Base-by-base conservation (phyloP, 805 yeast species). In the Candida sanyiensis region DNA sequence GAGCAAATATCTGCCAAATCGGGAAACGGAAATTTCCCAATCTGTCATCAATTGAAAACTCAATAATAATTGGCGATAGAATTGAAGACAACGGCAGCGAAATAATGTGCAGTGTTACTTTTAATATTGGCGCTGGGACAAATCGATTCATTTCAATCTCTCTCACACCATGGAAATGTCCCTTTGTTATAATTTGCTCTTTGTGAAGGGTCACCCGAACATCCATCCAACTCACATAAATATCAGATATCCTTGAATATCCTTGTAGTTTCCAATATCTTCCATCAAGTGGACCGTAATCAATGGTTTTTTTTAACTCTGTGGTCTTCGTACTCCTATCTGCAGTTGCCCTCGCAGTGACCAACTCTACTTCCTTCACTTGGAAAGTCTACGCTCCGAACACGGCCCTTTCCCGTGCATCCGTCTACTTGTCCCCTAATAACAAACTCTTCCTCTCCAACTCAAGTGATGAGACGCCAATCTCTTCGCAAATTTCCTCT, bases 271-370 rank as follows among this genome's bases (percentile, higher is more conserved):
- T 13, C 18, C 5, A 15, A 15, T 10, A 8, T 13, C 18, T 27
- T 7, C 16, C 18, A 16, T 7, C 3, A 11, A 26, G 10, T 25
- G 7, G 16, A 5, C 18, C 3, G 3, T 13, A 13, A 5, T 27
- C 11, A 12, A 15, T 27, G 8, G 15, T n/a, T 27, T 15, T 27
- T 17, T 12, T 27, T 18, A 5, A 16, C 13, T 15, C 16, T 3
- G 7, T 11, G 12, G 15, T 15, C 22, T 11, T 29, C 19, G 23
- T 11, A 7, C 13, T 29, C 9, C 15, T 29, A n/a, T 29, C 26
- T 17, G 12, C 16, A 18, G 31, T 17, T 40, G 38, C 21, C 4
- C 34, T 10, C 35, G 35, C 17, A 35, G 38, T 11, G 5, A 21
- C 26, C 10, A 34, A 16, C 31, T 43, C 15, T 36, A 29, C 33